Percentiles rank a stretch among this genome's conserved stretches.
These are phyloP conservation scores for Suhomyces bribrorum DNA, from an alignment of 1,139 yeast species.

Conservation along the genomic window DNA sequence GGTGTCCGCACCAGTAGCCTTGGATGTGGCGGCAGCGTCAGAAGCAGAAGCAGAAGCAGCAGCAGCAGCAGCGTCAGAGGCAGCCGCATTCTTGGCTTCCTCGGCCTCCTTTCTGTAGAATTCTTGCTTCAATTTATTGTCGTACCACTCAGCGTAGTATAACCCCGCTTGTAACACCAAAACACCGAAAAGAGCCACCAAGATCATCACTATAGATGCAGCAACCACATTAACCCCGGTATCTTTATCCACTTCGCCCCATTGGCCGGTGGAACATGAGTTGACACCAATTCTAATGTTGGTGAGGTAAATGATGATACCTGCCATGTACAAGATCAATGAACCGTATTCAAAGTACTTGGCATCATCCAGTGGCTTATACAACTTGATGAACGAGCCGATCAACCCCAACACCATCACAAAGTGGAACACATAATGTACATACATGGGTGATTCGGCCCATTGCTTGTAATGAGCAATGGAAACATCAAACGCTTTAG, in stretches of 20 bases:
- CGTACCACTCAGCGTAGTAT: constrained; percentile 85
- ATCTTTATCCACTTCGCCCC: constrained; percentile 90
- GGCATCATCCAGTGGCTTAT: constrained; percentile 81
- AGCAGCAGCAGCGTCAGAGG: constrained; percentile 11
- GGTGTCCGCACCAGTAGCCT: constrained; percentile 15
- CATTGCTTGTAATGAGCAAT: constrained; percentile 72
- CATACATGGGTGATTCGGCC: constrained; percentile 61
- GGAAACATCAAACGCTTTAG: constrained; percentile 61
- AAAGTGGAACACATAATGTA: constrained; percentile 62
- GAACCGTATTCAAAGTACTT: constrained; percentile 90
- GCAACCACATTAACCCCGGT: constrained; percentile 92
- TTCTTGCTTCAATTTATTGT: constrained; percentile 52
- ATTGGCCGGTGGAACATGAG: constrained; percentile 66
- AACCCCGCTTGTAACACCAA: constrained; percentile 83
- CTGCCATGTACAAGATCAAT: constrained; percentile 67
- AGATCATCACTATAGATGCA: constrained; percentile 80
- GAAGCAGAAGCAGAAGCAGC: constrained; percentile 12
- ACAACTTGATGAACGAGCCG: constrained; percentile 77
- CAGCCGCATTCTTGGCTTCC: constrained; percentile 20
- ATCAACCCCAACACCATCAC: constrained; percentile 63
- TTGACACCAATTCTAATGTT: constrained; percentile 81
- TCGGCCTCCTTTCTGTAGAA: constrained; percentile 50
- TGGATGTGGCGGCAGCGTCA: constrained; percentile 10
- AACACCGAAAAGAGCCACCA: constrained; percentile 72
- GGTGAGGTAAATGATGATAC: constrained; percentile 77